Conservation (phyloP, 805 yeast genomes). For the Komagataella ulmi region DNA sequence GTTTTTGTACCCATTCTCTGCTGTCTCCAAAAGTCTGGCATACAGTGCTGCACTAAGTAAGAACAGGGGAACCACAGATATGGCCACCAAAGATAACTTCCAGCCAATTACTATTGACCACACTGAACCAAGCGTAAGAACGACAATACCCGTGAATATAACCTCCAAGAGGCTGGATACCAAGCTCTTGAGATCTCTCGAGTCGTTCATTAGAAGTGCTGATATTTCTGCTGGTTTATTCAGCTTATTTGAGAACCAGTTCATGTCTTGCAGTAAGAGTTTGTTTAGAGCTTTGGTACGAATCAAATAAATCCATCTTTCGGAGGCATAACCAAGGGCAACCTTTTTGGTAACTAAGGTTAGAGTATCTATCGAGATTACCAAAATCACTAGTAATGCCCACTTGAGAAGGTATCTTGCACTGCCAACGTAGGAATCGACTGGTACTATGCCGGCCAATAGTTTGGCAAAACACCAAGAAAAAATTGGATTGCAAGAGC, state of each 20-base stretch:
- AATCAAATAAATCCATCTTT: conserved; percentile 46
- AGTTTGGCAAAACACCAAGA: conserved; percentile 67
- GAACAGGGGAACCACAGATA: conserved; percentile 62
- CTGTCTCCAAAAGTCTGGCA: conserved; percentile 32
- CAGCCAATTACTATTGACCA: conserved; percentile 81
- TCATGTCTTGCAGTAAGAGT: conserved; percentile 35
- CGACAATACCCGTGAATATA: conserved; percentile 34
- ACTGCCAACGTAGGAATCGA: conserved; percentile 17
- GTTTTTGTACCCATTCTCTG: conserved; percentile 50
- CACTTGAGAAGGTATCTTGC: conserved; percentile 34
- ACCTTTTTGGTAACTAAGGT: conserved; percentile 36
- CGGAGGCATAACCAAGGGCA: conserved; percentile 45
- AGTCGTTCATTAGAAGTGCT: conserved; percentile 66
- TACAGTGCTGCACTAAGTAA: conserved; percentile 35
- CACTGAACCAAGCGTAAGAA: conserved; percentile 45
- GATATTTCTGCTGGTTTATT: conserved; percentile 38
- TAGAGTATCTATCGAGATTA: conserved; percentile 54
- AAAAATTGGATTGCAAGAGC: conserved; percentile 62
- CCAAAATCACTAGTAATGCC: conserved; percentile 50
- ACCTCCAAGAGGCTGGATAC: conserved; percentile 51
- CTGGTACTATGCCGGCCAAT: conserved; percentile 47
- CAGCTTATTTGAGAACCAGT: conserved; percentile 32
- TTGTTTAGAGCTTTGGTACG: conserved; percentile 34
- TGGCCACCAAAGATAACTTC: conserved; percentile 75
- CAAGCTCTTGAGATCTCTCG: conserved; percentile 60